phyloP scores from a whole-genome alignment of 2,329 filamentous ascomycete species.

The Dothidotthia symphoricarpi region DNA sequence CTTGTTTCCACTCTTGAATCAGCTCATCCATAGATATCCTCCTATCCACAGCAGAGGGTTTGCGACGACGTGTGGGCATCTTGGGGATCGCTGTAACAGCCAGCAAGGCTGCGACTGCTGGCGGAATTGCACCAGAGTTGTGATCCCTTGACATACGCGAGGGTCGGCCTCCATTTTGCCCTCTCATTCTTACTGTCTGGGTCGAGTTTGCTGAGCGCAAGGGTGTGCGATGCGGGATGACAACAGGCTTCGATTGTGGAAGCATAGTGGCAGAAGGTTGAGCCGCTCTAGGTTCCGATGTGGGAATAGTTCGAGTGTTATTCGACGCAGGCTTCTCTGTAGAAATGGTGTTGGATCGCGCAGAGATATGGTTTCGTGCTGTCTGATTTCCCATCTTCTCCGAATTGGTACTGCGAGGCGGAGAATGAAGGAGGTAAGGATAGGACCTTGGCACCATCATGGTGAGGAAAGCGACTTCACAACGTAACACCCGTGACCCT shows the following conservation, averaged over 20 bases:
- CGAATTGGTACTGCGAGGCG: slow-evolving; percentile 20
- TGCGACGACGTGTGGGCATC: slow-evolving; percentile 45
- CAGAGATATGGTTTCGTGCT: slow-evolving; percentile 17
- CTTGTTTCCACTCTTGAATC: slow-evolving; percentile 55
- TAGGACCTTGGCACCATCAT: slow-evolving; percentile 51
- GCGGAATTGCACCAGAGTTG: slow-evolving; percentile 49
- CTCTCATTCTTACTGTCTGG: slow-evolving; percentile 32
- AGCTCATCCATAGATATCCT: slow-evolving; percentile 57
- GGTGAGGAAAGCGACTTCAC: slow-evolving; percentile 20
- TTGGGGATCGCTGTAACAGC: slow-evolving; percentile 60
- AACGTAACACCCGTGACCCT: slow-evolving; percentile 30
- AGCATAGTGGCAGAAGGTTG: slow-evolving; percentile 24
- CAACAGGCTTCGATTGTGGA: slow-evolving; percentile 43
- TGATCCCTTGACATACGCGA: slow-evolving; percentile 35
- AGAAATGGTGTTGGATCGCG: slow-evolving; percentile 14
- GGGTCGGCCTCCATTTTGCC: slow-evolving; percentile 31
- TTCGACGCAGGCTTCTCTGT: slow-evolving; percentile 11
- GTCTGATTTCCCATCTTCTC: slow-evolving; percentile 37
- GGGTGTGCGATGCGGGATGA: slow-evolving; percentile 42
- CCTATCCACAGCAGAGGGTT: slow-evolving; percentile 43
- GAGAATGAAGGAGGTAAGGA: slow-evolving; percentile 40
- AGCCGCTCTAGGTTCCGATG: slow-evolving; percentile 7
- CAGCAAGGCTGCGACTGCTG: slow-evolving; percentile 58
- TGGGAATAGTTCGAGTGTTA: slow-evolving; percentile 6
- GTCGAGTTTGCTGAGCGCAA: slow-evolving; percentile 28